Base-by-base conservation (phyloP, 169 alveolate genomes). In the Plasmodium berghei region DNA sequence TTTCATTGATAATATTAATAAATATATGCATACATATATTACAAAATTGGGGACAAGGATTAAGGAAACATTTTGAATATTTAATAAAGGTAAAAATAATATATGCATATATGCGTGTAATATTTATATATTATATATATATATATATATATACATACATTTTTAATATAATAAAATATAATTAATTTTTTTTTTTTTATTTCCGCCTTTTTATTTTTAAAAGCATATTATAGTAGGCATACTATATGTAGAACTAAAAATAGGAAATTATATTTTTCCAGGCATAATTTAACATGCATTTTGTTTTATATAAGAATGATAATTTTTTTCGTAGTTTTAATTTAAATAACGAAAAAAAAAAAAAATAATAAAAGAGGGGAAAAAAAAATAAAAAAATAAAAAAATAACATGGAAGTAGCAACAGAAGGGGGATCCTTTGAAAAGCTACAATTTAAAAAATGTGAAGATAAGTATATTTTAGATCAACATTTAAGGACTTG, bases 351-450 rank as follows among this genome's bases (percentile, higher is more conserved):
- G 42, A 34, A 34, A 34, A 34, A 34, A 34, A 3, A 34, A 34
- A 34, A 34, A 3, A 34, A 34, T 0, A 34, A 34, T 1, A 34
- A 34, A 34, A 34, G 42, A 34, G 42, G 42, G 42, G 42, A 3
- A 58, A 63, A 63, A 26, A 63, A 63, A 3, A 58, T 34, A 63
- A 26, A 63, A 63, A 10, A 26, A 58, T 12, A 34, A 63, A 40
- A 63, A 63, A 63, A 63, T 9, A 63, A 9, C n/a, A 69, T 69
- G 77, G 77, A 69, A 48, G 64, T 58, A 58, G 66, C 20, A 9
- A 24, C 3, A 58, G 34, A 58, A 58, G 66, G 66, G 20, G 66
- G 77, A 20, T 20, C 61, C 64, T 48, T 46, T 69, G 77, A 69
- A 20, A 20, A 14, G 49, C 12, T 48, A 52, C 64, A 18, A 48